Conservation (phyloP, 2,329 filamentous ascomycete genomes). For the Fusarium sp. region DNA sequence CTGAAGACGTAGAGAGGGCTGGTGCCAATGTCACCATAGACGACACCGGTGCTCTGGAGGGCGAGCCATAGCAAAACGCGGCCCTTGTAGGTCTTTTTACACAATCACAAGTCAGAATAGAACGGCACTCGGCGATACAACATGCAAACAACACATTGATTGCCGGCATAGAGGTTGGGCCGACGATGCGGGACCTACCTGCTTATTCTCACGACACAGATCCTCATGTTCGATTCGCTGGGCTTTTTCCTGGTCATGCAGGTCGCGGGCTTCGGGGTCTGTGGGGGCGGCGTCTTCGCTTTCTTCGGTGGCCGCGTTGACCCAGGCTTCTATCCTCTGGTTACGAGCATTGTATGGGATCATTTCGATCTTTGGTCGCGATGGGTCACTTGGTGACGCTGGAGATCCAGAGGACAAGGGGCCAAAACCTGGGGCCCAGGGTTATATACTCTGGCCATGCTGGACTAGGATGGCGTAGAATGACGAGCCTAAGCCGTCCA, state of each 20-base stretch:
- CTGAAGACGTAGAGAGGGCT: slow-evolving; percentile 78
- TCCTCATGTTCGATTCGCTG: slow-evolving; percentile 46
- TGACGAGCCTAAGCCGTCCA: slow-evolving; percentile 33
- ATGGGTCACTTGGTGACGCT: slow-evolving; percentile 40
- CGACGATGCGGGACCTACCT: slow-evolving; percentile 33
- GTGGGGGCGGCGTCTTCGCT: slow-evolving; percentile 38
- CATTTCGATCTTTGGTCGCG: slow-evolving; percentile 40
- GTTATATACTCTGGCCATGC: slow-evolving; percentile 41
- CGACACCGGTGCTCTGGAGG: slow-evolving; percentile 74
- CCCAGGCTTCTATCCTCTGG: slow-evolving; percentile 43
- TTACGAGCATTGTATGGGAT: slow-evolving; percentile 39
- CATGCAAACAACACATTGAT: neutral
- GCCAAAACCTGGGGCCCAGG: slow-evolving; percentile 28
- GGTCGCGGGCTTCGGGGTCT: slow-evolving; percentile 43
- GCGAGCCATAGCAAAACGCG: slow-evolving; percentile 59
- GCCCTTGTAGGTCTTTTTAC: slow-evolving; percentile 43
- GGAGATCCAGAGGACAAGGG: slow-evolving; percentile 17
- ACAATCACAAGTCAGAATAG: slow-evolving; percentile 11
- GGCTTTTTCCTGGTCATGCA: slow-evolving; percentile 46
- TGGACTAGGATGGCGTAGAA: slow-evolving; percentile 35
- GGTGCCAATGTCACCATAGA: slow-evolving; percentile 76
- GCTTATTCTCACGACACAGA: slow-evolving; percentile 43
- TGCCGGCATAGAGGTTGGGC: neutral
- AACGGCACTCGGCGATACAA: neutral
- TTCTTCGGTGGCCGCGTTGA: slow-evolving; percentile 36